phyloP scores from a whole-genome alignment of 352 stramenopile species.

The Aphanomyces stellatus region DNA sequence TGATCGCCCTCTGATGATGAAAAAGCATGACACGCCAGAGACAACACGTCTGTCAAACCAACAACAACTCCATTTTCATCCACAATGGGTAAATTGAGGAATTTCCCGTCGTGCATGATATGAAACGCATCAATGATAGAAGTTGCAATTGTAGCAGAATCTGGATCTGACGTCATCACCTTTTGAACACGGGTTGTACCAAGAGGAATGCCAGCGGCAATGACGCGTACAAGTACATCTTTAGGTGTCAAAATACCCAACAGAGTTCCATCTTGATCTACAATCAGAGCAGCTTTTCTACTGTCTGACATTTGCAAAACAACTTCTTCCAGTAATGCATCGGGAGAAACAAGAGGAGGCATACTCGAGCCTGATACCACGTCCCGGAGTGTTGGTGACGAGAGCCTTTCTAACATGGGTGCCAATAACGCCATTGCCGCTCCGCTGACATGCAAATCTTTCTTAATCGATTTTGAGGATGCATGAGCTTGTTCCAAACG shows the following conservation, averaged over 20 bases:
- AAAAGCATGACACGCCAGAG: constrained; percentile 32
- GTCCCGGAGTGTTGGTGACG: constrained; percentile 73
- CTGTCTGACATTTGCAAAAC: constrained; percentile 68
- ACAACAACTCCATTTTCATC: constrained; percentile 61
- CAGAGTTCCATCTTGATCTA: constrained; percentile 62
- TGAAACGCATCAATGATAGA: constrained; percentile 96
- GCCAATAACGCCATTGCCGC: constrained; percentile 50
- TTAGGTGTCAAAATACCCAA: constrained; percentile 98
- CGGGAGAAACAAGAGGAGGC: constrained; percentile 59
- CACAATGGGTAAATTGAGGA: constrained; percentile 95
- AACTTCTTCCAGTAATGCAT: constrained; percentile 63
- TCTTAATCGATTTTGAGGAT: constrained; percentile 60
- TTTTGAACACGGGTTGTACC: constrained; percentile 82
- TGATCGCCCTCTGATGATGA: constrained; percentile 5
- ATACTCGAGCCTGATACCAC: constrained; percentile 59
- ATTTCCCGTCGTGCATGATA: constrained; percentile 97
- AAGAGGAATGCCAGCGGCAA: constrained; percentile 86
- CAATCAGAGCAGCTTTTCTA: constrained; percentile 67
- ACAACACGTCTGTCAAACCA: constrained; percentile 74
- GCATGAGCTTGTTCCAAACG: constrained; percentile 81
- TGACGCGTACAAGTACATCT: constrained; percentile 94
- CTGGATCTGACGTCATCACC: constrained; percentile 95
- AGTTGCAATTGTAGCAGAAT: constrained; percentile 88
- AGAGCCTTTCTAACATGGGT: constrained; percentile 82
- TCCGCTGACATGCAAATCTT: constrained; percentile 66